phyloP scores from a whole-genome alignment of 495 filamentous ascomycete genomes.

The Podospora appendiculata region DNA sequence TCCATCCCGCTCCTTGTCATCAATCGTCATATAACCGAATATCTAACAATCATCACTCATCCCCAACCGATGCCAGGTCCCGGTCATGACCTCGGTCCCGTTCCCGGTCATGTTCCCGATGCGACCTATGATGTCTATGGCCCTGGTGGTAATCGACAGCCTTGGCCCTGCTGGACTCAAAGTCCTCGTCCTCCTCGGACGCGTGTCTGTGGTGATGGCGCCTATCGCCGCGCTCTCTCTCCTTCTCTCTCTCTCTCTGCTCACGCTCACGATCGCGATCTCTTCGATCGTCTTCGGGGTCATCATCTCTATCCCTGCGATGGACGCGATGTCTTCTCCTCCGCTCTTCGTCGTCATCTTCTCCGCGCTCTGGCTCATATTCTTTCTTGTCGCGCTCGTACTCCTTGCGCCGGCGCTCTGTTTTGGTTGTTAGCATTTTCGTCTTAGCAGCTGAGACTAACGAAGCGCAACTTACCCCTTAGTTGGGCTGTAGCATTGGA shows the following conservation, averaged over 20 bases:
- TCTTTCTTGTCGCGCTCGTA: conserved; percentile 21
- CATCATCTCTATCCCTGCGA: conserved; percentile 24
- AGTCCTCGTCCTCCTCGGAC: conserved; percentile 1
- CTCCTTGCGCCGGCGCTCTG: conserved; percentile 32
- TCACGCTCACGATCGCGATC: conserved; percentile 14
- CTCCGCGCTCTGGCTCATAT: conserved; percentile 8
- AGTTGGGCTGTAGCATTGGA: conserved; percentile 68
- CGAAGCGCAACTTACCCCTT: conserved; percentile 50
- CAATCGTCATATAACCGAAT: not conserved
- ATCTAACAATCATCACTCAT: not conserved
- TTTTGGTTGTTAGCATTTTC: conserved; percentile 10
- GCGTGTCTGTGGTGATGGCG: not conserved
- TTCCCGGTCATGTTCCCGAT: not conserved
- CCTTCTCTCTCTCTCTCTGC: conserved; percentile 7
- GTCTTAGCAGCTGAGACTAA: not conserved
- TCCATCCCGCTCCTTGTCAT: not conserved
- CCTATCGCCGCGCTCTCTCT: not conserved
- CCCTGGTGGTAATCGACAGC: conserved; percentile 2
- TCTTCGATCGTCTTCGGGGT: conserved; percentile 20
- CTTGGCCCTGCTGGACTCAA: not conserved
- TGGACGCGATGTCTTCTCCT: conserved; percentile 18
- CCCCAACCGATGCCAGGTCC: not conserved
- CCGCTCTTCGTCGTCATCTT: conserved; percentile 22
- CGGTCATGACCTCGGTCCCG: not conserved
- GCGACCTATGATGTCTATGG: conserved; percentile 7